Conservation (phyloP, 2,329 filamentous ascomycete species). For the Pyricularia sp. region DNA sequence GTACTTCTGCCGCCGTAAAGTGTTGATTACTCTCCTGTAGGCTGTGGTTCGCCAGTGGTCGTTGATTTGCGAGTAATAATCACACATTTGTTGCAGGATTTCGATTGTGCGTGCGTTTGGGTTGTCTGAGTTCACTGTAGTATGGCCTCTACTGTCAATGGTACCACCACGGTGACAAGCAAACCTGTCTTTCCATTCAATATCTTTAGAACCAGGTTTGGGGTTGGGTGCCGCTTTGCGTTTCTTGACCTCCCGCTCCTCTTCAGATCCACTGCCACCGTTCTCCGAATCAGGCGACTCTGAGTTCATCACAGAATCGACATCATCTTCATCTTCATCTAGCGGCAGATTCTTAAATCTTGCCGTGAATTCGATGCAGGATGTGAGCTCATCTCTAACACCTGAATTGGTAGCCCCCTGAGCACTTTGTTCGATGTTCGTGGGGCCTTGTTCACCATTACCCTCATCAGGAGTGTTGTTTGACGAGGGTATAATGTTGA, state of each 20-base stretch:
- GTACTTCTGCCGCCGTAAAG: slow-evolving; percentile 53
- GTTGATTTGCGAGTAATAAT: slow-evolving; percentile 64
- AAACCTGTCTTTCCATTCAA: slow-evolving; percentile 38
- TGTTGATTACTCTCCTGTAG: slow-evolving; percentile 71
- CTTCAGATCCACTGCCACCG: slow-evolving; percentile 13
- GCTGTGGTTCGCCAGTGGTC: slow-evolving; percentile 69
- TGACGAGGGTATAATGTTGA: slow-evolving; percentile 11
- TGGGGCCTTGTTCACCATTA: not conserved
- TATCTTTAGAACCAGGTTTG: slow-evolving; percentile 17
- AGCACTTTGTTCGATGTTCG: too few relatives aligned
- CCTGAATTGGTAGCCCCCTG: not conserved
- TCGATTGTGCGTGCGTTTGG: slow-evolving; percentile 71
- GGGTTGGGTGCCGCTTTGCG: slow-evolving; percentile 8
- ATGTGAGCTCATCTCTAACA: slow-evolving; percentile 48
- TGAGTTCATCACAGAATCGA: slow-evolving; percentile 17
- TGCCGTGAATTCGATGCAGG: slow-evolving; percentile 54
- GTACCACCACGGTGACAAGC: slow-evolving; percentile 44
- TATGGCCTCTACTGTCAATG: slow-evolving; percentile 18
- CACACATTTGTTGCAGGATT: slow-evolving; percentile 67
- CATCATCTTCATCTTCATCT: slow-evolving; percentile 38
- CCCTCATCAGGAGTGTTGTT: slow-evolving; percentile 4
- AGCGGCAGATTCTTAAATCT: slow-evolving; percentile 50
- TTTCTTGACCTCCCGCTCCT: slow-evolving; percentile 18
- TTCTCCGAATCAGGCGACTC: slow-evolving; percentile 9
- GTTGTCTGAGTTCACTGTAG: slow-evolving; percentile 32